A percentile compares a stretch with the other conserved stretches of the same genome.
These are phyloP conservation scores for Cryptosporidium tyzzeri DNA, from an alignment of 169 alveolate species.

Conservation along the genomic window DNA sequence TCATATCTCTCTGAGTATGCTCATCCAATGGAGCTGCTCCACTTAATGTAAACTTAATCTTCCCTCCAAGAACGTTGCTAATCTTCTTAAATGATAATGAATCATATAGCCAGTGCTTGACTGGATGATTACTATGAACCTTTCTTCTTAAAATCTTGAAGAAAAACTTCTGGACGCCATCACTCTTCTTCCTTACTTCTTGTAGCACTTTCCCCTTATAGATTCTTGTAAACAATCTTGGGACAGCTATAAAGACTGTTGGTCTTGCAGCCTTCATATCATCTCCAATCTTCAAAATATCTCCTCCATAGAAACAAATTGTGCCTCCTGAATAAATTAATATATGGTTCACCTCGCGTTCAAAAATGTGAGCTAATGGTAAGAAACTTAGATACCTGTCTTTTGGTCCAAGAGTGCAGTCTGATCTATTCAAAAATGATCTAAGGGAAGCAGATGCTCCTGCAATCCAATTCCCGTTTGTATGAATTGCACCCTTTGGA, in stretches of 20 bases:
- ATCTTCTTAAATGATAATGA: constrained; percentile 83
- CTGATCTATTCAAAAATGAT: constrained; percentile 82
- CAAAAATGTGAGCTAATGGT: constrained; percentile 96
- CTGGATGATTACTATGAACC: constrained; percentile 33
- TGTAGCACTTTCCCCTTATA: constrained; percentile 85
- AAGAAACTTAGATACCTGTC: constrained; percentile 92
- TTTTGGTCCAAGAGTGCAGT: constrained; percentile 60
- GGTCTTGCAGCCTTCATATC: constrained; percentile 93
- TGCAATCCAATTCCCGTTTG: constrained; percentile 89
- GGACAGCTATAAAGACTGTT: constrained; percentile 94
- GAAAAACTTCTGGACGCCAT: constrained; percentile 52
- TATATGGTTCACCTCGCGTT: constrained; percentile 88
- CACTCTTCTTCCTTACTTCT: constrained; percentile 73
- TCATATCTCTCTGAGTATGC: constrained; percentile 87
- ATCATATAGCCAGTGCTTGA: constrained; percentile 57
- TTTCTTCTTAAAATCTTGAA: constrained; percentile 35
- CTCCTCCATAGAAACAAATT: constrained; percentile 92
- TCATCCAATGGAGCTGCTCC: constrained; percentile 92
- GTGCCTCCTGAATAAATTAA: constrained; percentile 80
- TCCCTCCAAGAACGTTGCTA: constrained; percentile 91
- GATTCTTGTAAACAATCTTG: constrained; percentile 92
- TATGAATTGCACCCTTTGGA: constrained; percentile 97
- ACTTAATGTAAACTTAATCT: constrained; percentile 85
- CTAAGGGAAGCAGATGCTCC: constrained; percentile 79
- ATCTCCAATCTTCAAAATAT: constrained; percentile 88